phyloP scores from a whole-genome alignment of 2,329 filamentous ascomycete genomes.

The Aspergillus brunneoviolaceus region DNA sequence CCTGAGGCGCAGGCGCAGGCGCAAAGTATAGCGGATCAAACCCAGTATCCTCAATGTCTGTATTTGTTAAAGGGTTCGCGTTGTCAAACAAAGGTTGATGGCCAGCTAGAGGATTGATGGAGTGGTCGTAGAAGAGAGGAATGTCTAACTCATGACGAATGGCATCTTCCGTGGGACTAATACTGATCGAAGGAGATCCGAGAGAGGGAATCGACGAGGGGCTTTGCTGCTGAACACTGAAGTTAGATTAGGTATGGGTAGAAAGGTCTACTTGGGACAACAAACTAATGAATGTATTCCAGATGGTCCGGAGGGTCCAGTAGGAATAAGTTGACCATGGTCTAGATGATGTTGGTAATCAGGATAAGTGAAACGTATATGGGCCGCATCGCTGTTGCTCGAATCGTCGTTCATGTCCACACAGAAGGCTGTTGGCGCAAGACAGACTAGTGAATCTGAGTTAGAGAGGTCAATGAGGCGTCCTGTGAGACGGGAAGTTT shows the following conservation, averaged over 20 bases:
- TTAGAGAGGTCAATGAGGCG: not conserved
- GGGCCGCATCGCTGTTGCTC: not conserved
- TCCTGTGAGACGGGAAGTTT: not conserved
- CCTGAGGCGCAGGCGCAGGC: not conserved
- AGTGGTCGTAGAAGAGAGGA: not conserved
- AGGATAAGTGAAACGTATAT: not conserved
- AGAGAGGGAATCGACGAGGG: not conserved
- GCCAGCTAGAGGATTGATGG: not conserved
- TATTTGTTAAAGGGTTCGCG: not conserved
- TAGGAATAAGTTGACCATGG: conserved; percentile 3
- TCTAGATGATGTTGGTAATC: not conserved
- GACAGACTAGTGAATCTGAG: not conserved
- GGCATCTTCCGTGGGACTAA: not conserved
- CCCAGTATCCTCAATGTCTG: not conserved
- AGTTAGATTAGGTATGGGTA: not conserved
- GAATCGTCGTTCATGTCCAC: not conserved
- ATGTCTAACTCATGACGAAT: not conserved
- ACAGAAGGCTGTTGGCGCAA: not conserved
- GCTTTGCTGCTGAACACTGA: not conserved
- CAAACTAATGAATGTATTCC: not conserved
- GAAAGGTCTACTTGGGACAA: not conserved
- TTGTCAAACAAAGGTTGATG: not conserved
- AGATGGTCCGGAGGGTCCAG: not conserved
- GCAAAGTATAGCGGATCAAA: not conserved
- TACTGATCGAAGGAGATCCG: conserved; percentile 2